A percentile compares a stretch with the other conserved stretches of the same genome.
phyloP scores from a whole-genome alignment of 176 grass and related monocot species.

The Carex pumila region DNA sequence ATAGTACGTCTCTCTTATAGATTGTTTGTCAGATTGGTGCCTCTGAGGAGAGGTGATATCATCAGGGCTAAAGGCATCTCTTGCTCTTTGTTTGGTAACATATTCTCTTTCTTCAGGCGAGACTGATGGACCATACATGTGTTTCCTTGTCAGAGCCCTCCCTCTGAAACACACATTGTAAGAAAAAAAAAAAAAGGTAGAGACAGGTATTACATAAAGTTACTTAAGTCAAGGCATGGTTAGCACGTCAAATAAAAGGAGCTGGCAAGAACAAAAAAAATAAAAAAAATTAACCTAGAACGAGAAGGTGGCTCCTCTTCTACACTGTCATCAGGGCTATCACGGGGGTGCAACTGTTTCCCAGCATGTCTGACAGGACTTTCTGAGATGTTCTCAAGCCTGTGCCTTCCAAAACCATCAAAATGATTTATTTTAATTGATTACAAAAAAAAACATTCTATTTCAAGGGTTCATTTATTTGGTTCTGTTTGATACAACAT shows the following conservation, averaged over 20 bases:
- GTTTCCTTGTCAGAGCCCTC: neutral
- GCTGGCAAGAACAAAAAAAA: neutral
- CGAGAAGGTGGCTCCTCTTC: constrained; percentile 42
- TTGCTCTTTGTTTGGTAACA: neutral
- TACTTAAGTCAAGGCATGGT: neutral
- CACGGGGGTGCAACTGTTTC: constrained; percentile 28
- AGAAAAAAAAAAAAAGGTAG: neutral
- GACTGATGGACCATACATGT: neutral
- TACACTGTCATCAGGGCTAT: constrained; percentile 36
- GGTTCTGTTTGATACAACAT: neutral
- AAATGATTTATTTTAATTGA: neutral
- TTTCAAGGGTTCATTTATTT: neutral
- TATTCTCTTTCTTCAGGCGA: constrained; percentile 1
- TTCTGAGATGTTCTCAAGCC: constrained; percentile 14
- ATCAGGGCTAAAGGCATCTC: neutral
- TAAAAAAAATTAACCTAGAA: constrained; percentile 46
- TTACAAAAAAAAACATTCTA: neutral
- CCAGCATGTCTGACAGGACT: constrained; percentile 40
- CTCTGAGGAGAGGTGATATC: neutral
- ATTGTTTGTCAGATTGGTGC: neutral
- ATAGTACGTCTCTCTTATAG: neutral
- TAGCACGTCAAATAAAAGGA: neutral
- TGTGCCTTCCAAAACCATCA: neutral
- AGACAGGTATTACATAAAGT: neutral
- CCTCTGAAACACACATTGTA: constrained; percentile 3